Conservation (phyloP, 371 early-diverging fungal species). For the Mucor saturninus region DNA sequence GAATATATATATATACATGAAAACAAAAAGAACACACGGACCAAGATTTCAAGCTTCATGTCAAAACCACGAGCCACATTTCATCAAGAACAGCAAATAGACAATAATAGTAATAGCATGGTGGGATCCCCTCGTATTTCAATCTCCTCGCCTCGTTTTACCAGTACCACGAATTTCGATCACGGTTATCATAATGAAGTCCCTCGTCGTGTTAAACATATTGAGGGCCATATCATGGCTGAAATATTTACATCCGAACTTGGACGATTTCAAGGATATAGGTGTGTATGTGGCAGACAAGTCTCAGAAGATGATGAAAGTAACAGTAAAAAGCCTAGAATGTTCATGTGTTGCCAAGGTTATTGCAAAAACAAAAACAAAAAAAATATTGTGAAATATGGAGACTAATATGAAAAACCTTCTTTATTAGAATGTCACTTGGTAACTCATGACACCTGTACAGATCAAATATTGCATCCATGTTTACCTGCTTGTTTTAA, state of each 20-base stretch:
- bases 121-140: conserved; percentile 7
- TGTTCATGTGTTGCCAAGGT: conserved; percentile 54
- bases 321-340: conserved; percentile 14
- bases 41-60: conserved; percentile 40
- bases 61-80: conserved; percentile 47
- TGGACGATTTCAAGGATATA: conserved; percentile 38
- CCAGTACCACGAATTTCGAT: conserved; percentile 16
- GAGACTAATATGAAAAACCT: neutral
- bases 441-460: conserved; percentile 62
- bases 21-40: conserved; percentile 17
- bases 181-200: conserved; percentile 27
- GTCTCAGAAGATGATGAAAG: conserved; percentile 28
- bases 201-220: conserved; percentile 40
- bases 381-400: neutral
- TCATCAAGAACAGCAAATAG: conserved; percentile 20
- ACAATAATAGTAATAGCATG: neutral
- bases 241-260: conserved; percentile 46
- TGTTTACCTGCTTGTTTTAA: conserved; percentile 71
- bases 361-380: neutral
- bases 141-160: conserved; percentile 6
- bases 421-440: conserved; percentile 52
- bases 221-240: conserved; percentile 54
- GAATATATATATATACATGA: too few relatives aligned
- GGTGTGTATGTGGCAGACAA: conserved; percentile 51
- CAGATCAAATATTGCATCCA: conserved; percentile 59